phyloP scores from a whole-genome alignment of 441 rosid genomes.

The Euphorbia schlechtendalii region DNA sequence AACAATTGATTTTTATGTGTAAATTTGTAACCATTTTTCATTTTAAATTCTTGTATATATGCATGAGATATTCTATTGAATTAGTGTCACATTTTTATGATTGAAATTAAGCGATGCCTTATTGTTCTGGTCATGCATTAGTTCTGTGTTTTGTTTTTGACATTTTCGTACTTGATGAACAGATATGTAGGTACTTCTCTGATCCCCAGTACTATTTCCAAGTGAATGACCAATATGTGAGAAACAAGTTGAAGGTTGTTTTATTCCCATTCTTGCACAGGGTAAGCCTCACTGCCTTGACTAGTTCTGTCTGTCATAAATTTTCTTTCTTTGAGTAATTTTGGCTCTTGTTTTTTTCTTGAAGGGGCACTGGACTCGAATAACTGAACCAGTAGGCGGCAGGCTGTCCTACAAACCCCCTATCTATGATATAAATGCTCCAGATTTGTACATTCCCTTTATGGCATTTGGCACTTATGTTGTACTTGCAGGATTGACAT shows the following conservation, averaged over 20 bases:
- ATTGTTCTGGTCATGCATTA: neutral
- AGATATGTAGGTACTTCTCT: constrained; percentile 85
- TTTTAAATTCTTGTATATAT: no score
- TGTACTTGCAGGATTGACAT: constrained; percentile 80
- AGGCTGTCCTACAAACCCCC: constrained; percentile 94
- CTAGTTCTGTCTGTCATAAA: constrained; percentile 1
- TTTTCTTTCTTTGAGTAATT: neutral
- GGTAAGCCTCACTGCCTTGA: constrained; percentile 34
- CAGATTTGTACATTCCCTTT: constrained; percentile 86
- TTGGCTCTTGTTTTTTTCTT: constrained; percentile 15
- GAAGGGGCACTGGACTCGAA: constrained; percentile 95
- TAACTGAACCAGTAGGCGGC: constrained; percentile 92
- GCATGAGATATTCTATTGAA: neutral
- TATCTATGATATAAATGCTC: constrained; percentile 84
- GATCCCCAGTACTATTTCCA: constrained; percentile 96
- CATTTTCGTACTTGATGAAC: constrained; percentile 23
- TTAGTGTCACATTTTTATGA: neutral
- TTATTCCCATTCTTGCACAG: constrained; percentile 83
- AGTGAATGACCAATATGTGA: constrained; percentile 93
- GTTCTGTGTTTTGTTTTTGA: constrained; percentile 6
- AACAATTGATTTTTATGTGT: neutral
- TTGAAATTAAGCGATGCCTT: neutral
- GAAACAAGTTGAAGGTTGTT: constrained; percentile 91
- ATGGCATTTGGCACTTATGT: constrained; percentile 93
- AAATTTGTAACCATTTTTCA: neutral